Evolutionary conservation across 768 basidiomycete species (phyloP).

Genomic region (Boletus rubropictus): DNA sequence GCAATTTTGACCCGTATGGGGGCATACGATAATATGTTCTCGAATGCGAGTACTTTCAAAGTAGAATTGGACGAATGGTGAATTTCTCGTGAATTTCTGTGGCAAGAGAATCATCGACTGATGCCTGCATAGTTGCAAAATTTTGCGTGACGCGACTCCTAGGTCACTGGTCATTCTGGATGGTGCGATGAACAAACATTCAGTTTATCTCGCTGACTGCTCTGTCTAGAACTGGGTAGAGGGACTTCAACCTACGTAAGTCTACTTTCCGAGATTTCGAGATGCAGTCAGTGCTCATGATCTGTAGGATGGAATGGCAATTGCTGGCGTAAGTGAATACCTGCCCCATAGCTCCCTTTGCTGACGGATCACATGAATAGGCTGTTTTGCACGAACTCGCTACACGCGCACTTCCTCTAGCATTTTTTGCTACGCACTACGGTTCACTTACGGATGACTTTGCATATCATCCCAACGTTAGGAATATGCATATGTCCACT

Average conservation of each 20-base stretch:
- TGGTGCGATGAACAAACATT: conserved; percentile 44
- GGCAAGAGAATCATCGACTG: not conserved
- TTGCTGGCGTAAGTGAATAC: conserved; percentile 64
- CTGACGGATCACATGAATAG: conserved; percentile 31
- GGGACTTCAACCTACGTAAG: conserved; percentile 91
- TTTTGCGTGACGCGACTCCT: conserved; percentile 89
- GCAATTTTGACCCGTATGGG: conserved; percentile 96
- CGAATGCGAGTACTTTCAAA: conserved; percentile 93
- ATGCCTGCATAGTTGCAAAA: conserved; percentile 66
- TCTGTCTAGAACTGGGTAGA: conserved; percentile 74
- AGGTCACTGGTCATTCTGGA: conserved; percentile 92
- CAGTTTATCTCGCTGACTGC: conserved; percentile 7
- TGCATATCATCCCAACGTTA: conserved; percentile 84
- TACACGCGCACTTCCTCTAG: conserved; percentile 83
- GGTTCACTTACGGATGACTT: conserved; percentile 94
- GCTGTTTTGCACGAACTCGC: conserved; percentile 93
- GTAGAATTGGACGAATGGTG: conserved; percentile 98
- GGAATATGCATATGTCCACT: conserved; percentile 95
- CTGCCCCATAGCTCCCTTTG: not conserved
- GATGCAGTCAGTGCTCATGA: conserved; percentile 12
- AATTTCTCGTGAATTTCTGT: conserved; percentile 1
- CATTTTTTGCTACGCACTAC: conserved; percentile 98
- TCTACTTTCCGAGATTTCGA: conserved; percentile 1
- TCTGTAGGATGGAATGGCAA: conserved; percentile 92
- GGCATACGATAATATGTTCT: conserved; percentile 97